These are phyloP conservation scores for Peribolospora kevripleyi DNA, from an alignment of 768 basidiomycete genomes.

Conservation along the genomic window DNA sequence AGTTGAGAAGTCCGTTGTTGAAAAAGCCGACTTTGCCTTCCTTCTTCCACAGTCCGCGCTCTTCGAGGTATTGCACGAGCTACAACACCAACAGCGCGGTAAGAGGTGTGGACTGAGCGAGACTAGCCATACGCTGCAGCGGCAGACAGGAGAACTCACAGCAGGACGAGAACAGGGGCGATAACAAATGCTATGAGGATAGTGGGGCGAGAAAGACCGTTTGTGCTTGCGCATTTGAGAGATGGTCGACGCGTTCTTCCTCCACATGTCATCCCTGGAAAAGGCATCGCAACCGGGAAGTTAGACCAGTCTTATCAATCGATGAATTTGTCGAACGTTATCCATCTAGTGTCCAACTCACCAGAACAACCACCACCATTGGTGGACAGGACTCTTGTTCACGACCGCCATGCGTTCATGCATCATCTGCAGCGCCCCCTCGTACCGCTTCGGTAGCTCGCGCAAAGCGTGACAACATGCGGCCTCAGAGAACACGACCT, in stretches of 20 bases:
- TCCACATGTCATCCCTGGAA: conserved; percentile 46
- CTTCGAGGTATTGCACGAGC: conserved; percentile 38
- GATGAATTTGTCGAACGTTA: conserved; percentile 17
- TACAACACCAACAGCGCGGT: not conserved
- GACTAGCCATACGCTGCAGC: conserved; percentile 32
- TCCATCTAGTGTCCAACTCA: conserved; percentile 17
- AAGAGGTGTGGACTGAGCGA: conserved; percentile 16
- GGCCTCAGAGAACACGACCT: conserved; percentile 16
- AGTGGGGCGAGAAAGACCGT: conserved; percentile 45
- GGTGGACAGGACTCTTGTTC: conserved; percentile 26
- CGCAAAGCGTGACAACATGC: conserved; percentile 19
- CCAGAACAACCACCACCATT: conserved; percentile 61
- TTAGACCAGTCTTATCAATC: not conserved
- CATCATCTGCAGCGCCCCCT: conserved; percentile 27
- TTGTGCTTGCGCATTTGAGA: conserved; percentile 27
- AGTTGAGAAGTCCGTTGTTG: conserved; percentile 30
- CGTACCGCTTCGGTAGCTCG: conserved; percentile 27
- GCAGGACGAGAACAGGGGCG: conserved; percentile 7
- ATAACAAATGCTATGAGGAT: conserved; percentile 46
- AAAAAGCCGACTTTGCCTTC: conserved; percentile 20
- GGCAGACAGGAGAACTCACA: not conserved
- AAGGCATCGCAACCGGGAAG: not conserved
- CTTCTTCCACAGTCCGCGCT: conserved; percentile 34
- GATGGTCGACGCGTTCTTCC: conserved; percentile 36
- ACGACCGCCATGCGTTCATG: conserved; percentile 34